Evolutionary conservation across 2,329 filamentous ascomycete species (phyloP), one percentile per base, ranked within the genome.

Genomic region (Sporothrix brunneoviolacea): DNA sequence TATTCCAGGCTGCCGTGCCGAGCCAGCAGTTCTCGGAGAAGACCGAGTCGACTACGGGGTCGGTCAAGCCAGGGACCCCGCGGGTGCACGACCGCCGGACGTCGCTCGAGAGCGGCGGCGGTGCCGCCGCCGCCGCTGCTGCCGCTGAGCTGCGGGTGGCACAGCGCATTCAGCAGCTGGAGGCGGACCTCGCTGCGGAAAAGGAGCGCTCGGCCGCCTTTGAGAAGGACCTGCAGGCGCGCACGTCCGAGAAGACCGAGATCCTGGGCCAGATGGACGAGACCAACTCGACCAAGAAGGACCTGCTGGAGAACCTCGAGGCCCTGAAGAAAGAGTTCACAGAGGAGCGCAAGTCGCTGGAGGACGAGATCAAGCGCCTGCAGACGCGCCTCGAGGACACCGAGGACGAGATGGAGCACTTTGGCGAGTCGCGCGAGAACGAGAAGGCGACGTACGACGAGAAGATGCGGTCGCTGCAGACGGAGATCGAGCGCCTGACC

Each of bases 251-350:
- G 58, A 80, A 79, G 62, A 77, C 72, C 59, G 76, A 80, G 59
- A 79, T 79, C 62, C 83, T 77, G 70, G 79, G 73, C 61, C 84
- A 83, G 60, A 79, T 95, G 54, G 82, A 93, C 56, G 91, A 97
- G 65, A 88, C 82, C 6, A 88, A 93, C 59, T 91, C 88, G 3
- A 96, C 87, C 1, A 98, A 98, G 66, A 86, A 87, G 59, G 93
- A 97, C 65, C 79, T 98, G 9, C 82, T 98, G 68, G 85, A 88
- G 57, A 98, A 98, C 62, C 88, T 98, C 71, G 90, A 97, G 62
- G 85, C 91, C 12, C 80, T 94, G 57, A 89, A 96, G 66, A 82
- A 82, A 22, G 93, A 97, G 61, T 96, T 95, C 58, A 75, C 86
- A 32, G 82, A 84, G 44, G 91, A 97, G 66, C 82, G 93, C 35